Base-by-base conservation (phyloP, 805 yeast species). In the Candida nitratophila region DNA sequence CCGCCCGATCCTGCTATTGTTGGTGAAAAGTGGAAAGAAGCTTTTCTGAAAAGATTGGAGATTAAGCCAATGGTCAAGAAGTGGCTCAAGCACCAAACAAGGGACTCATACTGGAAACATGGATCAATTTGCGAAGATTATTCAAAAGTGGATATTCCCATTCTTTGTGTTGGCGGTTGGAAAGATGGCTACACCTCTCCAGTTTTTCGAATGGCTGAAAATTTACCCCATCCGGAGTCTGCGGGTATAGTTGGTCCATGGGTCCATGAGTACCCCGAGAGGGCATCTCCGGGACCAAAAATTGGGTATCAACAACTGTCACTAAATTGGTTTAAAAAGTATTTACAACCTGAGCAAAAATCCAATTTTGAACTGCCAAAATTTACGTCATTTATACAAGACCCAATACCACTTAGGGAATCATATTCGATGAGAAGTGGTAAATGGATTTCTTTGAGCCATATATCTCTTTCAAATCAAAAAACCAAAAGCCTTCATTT, bases 261-360 rank as follows among this genome's bases (percentile, higher is more conserved):
- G 76, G 74, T 70, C 38, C 76, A 70, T 49, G 75, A 70, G 48
- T 70, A 61, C 52, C 76, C 75, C 2, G 74, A 70, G 48, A 65
- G 70, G 57, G 75, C 74, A 1, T 67, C 65, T 29, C 75, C 74
- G 6, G 60, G 61, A 9, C 75, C 76, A 29, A 64, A 63, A 44
- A 65, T 70, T 49, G 75, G 74, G 3, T 71, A 65, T 43, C 69
- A 66, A 34, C 72, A 71, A 47, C 40, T 69, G 26, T 64, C 73
- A 1, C 49, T 67, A 32, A 50, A 56, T 21, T 71, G 75, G 76
- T 71, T 66, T 53, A 48, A 52, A 35, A 69, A 69, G 44, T 68
- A 66, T 50, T 54, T 70, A 44, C 53, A 55, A 31, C 64, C 65
- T 2, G 56, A 51, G 26, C 41, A 39, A 7, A 54, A 53, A 15